A percentile compares a stretch with the other conserved stretches of the same genome.
Evolutionary conservation across 345 rosid genomes (phyloP).

Genomic region (Gossypium australe): DNA sequence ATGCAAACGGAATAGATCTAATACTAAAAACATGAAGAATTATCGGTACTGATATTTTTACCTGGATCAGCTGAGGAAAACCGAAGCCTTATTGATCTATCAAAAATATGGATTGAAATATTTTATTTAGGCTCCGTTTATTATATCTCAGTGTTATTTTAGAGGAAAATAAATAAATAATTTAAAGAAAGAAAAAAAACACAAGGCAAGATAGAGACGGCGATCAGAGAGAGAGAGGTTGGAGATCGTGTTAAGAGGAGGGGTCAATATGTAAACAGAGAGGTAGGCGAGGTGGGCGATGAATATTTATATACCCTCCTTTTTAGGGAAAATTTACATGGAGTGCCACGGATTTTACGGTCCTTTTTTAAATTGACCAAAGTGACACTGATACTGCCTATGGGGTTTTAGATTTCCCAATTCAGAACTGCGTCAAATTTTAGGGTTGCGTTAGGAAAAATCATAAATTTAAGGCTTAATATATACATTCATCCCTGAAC

Average conservation of each 20-base stretch:
- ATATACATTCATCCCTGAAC: too few species aligned
- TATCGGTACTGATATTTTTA: not conserved
- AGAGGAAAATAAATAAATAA: not conserved
- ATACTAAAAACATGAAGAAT: not conserved
- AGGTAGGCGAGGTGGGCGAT: not conserved
- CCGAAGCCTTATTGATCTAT: slow-evolving; percentile 12
- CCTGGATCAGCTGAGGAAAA: slow-evolving; percentile 11
- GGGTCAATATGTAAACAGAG: not conserved
- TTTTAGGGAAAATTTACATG: not conserved
- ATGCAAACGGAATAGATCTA: slow-evolving; percentile 3
- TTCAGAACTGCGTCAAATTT: too few species aligned
- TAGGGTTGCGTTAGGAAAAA: too few species aligned
- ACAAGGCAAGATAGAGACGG: not conserved
- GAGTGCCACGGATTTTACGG: not conserved
- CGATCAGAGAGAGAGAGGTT: not conserved
- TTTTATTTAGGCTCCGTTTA: not conserved
- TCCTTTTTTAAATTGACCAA: not conserved
- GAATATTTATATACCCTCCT: not conserved
- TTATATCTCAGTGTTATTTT: not conserved
- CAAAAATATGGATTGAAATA: not conserved
- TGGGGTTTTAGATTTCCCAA: not conserved
- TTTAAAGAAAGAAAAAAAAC: not conserved
- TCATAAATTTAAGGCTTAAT: too few species aligned
- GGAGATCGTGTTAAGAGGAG: not conserved
- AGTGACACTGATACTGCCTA: not conserved